Base-by-base conservation (phyloP, 2,329 filamentous ascomycete genomes). In the Trichoderma asperellum region DNA sequence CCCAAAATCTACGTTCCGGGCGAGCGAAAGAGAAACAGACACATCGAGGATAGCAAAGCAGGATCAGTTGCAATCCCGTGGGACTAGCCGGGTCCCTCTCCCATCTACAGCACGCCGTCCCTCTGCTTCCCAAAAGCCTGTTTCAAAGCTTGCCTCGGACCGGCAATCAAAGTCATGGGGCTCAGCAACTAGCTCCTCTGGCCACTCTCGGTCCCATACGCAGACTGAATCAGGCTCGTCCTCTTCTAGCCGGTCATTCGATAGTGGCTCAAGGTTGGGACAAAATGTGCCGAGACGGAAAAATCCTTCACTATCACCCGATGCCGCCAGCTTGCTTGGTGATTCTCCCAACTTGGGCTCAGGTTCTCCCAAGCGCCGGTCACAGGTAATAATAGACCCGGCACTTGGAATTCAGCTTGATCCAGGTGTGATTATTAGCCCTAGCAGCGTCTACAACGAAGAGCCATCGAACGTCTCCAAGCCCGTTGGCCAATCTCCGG, bases 211-310 rank as follows among this genome's bases (percentile, higher is more conserved):
- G 24, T 72, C 76, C 34, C 79, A 79, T 24, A 72, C 74, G 52
- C 75, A 76, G 40, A 76, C 76, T 37, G 74, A 73, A 47, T 79
- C 79, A 34, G 77, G 77, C 14, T 78, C 78, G 27, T 77, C 78
- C 18, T 76, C 78, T 5, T 78, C 79, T 4, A 75, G 76, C 57
- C 78, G 76, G 37, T 80, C 79, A 0, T 74, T 79, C 52, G 78
- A 79, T 52, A 76, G 75, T 53, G 73, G 71, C 24, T 68, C 75
- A 29, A 79, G 76, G 37, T 76, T 78, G 57, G 75, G 76, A 32
- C 81, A 81, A 52, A 84, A 83, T 73, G 79, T 83, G 10, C 75
- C 87, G 59, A 80, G 83, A 72, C 82, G 83, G 73, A 88, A 87
- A 74, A 81, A 83, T 68, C 84, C 85, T 16, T 81, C 81, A 12